Percentiles rank a stretch among this genome's conserved stretches.
phyloP scores from a whole-genome alignment of 805 yeast genomes.

The Myxozyma kluyveri region DNA sequence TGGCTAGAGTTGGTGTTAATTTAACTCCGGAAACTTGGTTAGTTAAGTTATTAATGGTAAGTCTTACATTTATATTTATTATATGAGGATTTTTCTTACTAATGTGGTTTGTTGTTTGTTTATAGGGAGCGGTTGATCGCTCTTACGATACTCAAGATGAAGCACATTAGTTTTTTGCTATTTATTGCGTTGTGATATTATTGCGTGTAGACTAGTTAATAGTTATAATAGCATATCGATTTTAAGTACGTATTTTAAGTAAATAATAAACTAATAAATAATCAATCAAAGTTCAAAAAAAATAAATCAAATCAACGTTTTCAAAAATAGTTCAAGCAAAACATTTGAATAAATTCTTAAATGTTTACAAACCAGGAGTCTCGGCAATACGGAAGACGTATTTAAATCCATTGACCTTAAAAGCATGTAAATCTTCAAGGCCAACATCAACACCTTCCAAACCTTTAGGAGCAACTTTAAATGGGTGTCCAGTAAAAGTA shows the following conservation, averaged over 20 bases:
- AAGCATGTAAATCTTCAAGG: background rate
- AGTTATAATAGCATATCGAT: too few species aligned
- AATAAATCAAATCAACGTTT: too few species aligned
- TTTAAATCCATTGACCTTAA: slow-evolving; percentile 10
- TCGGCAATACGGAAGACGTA: slow-evolving; percentile 14
- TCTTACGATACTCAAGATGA: slow-evolving; percentile 37
- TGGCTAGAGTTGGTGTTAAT: slow-evolving; percentile 35
- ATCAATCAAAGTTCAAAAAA: too few species aligned
- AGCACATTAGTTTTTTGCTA: background rate
- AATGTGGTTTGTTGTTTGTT: background rate
- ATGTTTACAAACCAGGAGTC: slow-evolving; percentile 2
- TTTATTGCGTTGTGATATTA: too few species aligned
- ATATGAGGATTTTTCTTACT: background rate
- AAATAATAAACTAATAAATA: too few species aligned
- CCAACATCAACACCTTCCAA: slow-evolving; percentile 6
- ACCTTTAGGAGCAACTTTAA: slow-evolving; percentile 6
- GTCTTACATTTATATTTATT: background rate
- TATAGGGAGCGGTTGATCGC: slow-evolving; percentile 30
- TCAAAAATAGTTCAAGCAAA: too few species aligned
- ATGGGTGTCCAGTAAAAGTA: slow-evolving; percentile 9
- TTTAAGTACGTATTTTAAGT: too few species aligned
- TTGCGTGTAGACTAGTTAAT: too few species aligned
- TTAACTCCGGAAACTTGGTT: slow-evolving; percentile 36
- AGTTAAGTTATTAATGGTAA: slow-evolving; percentile 33
- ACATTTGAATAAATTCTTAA: too few species aligned